phyloP scores from a whole-genome alignment of 768 basidiomycete species.

The Kwoniella pini region DNA sequence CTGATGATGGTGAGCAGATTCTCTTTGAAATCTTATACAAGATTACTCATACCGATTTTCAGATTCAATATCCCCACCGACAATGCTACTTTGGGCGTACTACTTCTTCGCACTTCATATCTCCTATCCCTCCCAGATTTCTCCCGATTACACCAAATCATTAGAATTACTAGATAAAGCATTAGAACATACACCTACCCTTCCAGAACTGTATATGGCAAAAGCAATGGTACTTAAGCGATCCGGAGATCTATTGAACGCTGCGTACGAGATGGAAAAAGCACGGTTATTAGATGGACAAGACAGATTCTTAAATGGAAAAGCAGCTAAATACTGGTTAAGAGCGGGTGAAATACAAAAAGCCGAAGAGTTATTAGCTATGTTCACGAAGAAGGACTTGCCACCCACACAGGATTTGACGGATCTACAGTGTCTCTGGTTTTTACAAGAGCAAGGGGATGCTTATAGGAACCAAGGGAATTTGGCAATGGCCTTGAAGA shows the following conservation, averaged over 20 bases:
- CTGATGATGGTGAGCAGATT: constrained; percentile 44
- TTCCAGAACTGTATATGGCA: constrained; percentile 83
- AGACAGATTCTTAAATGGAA: constrained; percentile 92
- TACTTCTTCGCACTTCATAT: constrained; percentile 88
- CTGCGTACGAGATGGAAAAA: constrained; percentile 73
- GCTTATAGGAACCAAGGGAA: constrained; percentile 67
- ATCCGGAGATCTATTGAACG: constrained; percentile 73
- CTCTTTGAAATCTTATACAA: no score
- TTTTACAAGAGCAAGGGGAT: constrained; percentile 77
- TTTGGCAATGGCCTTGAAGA: constrained; percentile 77
- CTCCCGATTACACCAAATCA: constrained; percentile 37
- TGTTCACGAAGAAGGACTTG: constrained; percentile 96
- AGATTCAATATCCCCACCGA: constrained; percentile 63
- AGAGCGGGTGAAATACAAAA: constrained; percentile 77
- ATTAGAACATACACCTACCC: constrained; percentile 81
- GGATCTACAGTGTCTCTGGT: constrained; percentile 93
- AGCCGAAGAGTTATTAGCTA: constrained; percentile 70
- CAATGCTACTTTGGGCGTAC: constrained; percentile 87
- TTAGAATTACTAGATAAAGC: constrained; percentile 65
- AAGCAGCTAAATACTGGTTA: constrained; percentile 85
- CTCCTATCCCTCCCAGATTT: constrained; percentile 56
- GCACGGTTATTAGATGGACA: constrained; percentile 86
- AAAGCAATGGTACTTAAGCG: constrained; percentile 84
- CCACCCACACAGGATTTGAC: constrained; percentile 77
- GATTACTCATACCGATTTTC: constrained; percentile 10